These are phyloP conservation scores for Sphenostylis stenocarpa DNA, from an alignment of 306 rosid genomes.

Conservation along the genomic window DNA sequence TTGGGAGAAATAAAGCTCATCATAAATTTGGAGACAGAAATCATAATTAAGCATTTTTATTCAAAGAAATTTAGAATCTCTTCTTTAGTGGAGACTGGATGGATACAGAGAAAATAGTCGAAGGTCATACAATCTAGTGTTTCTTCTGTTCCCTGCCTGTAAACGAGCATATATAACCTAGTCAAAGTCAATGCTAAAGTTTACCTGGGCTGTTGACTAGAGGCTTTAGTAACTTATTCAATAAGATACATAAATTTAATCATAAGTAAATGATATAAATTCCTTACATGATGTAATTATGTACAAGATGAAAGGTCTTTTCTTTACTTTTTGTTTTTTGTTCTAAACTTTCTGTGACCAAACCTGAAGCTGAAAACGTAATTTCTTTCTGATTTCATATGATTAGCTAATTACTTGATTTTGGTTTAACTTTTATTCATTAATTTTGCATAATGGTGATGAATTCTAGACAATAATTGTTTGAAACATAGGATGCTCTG, in stretches of 20 bases:
- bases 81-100: neutral
- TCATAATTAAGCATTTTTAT: neutral
- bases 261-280: neutral
- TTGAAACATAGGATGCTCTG: neutral
- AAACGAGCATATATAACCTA: neutral
- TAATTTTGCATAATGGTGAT: neutral
- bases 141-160: neutral
- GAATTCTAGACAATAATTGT: neutral
- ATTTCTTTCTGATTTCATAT: neutral
- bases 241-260: neutral
- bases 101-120: neutral
- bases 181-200: neutral
- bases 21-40: neutral
- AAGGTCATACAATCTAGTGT: neutral
- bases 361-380: neutral
- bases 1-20: neutral
- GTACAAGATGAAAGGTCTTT: neutral
- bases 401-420: neutral
- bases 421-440: neutral
- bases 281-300: neutral
- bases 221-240: neutral
- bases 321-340: neutral
- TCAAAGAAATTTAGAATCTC: neutral
- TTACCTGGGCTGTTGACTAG: neutral
- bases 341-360: neutral